Conservation (phyloP, 2,329 filamentous ascomycete species). For the Aspergillus pseudoglaucus region DNA sequence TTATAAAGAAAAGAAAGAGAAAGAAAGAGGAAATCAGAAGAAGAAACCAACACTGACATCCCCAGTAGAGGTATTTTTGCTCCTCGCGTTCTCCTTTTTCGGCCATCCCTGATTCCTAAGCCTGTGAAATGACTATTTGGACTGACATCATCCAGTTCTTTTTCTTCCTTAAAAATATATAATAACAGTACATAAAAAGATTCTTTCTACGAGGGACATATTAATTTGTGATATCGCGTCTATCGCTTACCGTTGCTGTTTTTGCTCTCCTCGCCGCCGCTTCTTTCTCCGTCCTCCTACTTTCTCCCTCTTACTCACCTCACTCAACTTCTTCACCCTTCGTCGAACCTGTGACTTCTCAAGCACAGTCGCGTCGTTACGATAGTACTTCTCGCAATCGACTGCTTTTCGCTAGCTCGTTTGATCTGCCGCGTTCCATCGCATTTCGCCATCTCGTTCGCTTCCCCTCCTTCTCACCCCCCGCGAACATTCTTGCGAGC, state of each 20-base stretch:
- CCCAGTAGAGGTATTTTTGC: background rate
- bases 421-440: background rate
- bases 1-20: too few relatives aligned
- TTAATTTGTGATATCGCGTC: too few relatives aligned
- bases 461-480: background rate
- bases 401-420: background rate
- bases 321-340: too few relatives aligned
- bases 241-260: too few relatives aligned
- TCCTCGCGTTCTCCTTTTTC: conserved; percentile 7
- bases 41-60: too few relatives aligned
- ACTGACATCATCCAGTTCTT: background rate
- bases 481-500: background rate
- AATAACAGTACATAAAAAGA: background rate
- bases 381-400: background rate
- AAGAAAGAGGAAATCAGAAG: too few relatives aligned
- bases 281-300: too few relatives aligned
- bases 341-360: background rate
- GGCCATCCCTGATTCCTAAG: background rate
- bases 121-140: background rate
- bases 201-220: background rate
- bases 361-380: background rate
- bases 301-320: too few relatives aligned
- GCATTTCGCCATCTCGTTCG: background rate
- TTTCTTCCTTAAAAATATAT: background rate
- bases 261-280: too few relatives aligned